A percentile compares a stretch with the other conserved stretches of the same genome.
These are phyloP conservation scores for Posidonia australis DNA, from an alignment of 106 monocot genomes.

Conservation along the genomic window DNA sequence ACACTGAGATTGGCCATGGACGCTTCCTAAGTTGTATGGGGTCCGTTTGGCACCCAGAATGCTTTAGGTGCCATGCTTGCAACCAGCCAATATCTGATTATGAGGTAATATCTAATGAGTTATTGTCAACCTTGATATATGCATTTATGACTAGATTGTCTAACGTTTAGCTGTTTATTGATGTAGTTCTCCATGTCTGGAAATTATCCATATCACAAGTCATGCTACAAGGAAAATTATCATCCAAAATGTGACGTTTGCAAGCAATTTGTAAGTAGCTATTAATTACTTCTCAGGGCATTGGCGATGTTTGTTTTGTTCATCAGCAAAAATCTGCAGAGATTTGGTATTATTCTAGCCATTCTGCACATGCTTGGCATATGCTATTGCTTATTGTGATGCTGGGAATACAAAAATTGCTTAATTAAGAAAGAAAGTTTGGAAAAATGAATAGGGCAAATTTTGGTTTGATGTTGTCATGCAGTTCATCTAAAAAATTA, in stretches of 20 bases:
- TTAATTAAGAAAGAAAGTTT: too few relatives aligned
- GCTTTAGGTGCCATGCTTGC: slow-evolving; percentile 78
- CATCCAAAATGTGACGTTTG: slow-evolving; percentile 96
- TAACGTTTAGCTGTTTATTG: slow-evolving; percentile 1
- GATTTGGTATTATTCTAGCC: too few relatives aligned
- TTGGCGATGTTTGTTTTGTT: background rate
- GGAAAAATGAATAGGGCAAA: too few relatives aligned
- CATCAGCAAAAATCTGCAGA: background rate
- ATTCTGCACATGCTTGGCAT: too few relatives aligned
- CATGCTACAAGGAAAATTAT: slow-evolving; percentile 65
- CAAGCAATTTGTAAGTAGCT: slow-evolving; percentile 54
- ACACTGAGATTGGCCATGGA: slow-evolving; percentile 59
- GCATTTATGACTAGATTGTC: background rate
- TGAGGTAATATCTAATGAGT: slow-evolving; percentile 33
- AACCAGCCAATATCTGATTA: slow-evolving; percentile 63
- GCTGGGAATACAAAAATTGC: too few relatives aligned
- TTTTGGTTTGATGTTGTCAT: too few relatives aligned
- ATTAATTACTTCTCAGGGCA: background rate
- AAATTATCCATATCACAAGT: slow-evolving; percentile 69
- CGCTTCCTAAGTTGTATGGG: slow-evolving; percentile 81
- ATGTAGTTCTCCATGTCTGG: slow-evolving; percentile 68
- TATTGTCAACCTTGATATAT: background rate
- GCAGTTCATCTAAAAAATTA: too few relatives aligned
- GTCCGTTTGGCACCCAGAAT: slow-evolving; percentile 79
- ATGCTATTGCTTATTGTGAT: too few relatives aligned